A percentile compares a stretch with the other conserved stretches of the same genome.
Evolutionary conservation across 768 basidiomycete genomes (phyloP).

Genomic region (Mycena belliarum): DNA sequence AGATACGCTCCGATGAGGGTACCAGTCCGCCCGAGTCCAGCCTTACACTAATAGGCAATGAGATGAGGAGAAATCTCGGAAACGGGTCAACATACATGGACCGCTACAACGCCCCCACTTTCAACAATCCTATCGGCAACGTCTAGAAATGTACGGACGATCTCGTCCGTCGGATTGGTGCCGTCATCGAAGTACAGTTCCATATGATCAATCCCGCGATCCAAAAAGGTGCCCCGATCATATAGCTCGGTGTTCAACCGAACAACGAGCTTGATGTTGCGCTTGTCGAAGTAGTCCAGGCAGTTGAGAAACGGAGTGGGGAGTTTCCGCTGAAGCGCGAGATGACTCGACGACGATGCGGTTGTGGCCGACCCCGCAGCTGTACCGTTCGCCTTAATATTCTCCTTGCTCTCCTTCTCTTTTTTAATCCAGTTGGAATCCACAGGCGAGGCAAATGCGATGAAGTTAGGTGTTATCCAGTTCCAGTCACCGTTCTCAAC

Average conservation of each 20-base stretch:
- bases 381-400: slow-evolving; percentile 26
- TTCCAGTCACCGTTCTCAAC: slow-evolving; percentile 97
- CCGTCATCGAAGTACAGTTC: slow-evolving; percentile 98
- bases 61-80: slow-evolving; percentile 13
- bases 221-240: slow-evolving; percentile 77
- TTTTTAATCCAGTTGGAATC: slow-evolving; percentile 80
- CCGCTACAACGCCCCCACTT: slow-evolving; percentile 78
- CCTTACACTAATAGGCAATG: slow-evolving; percentile 72
- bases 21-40: slow-evolving; percentile 94
- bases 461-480: slow-evolving; percentile 89
- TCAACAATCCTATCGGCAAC: slow-evolving; percentile 79
- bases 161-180: slow-evolving; percentile 95
- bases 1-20: slow-evolving; percentile 97
- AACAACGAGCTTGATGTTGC: slow-evolving; percentile 86
- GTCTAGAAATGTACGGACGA: slow-evolving; percentile 89
- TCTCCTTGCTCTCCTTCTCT: slow-evolving; percentile 64
- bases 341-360: slow-evolving; percentile 38
- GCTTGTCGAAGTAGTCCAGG: slow-evolving; percentile 88
- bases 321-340: slow-evolving; percentile 75
- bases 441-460: slow-evolving; percentile 92
- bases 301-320: slow-evolving; percentile 86
- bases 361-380: slow-evolving; percentile 19
- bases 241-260: slow-evolving; percentile 93
- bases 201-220: slow-evolving; percentile 84
- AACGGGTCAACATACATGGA: slow-evolving; percentile 63